phyloP scores from a whole-genome alignment of 2,329 filamentous ascomycete genomes.

The Phyllosticta paracitricarpa region DNA sequence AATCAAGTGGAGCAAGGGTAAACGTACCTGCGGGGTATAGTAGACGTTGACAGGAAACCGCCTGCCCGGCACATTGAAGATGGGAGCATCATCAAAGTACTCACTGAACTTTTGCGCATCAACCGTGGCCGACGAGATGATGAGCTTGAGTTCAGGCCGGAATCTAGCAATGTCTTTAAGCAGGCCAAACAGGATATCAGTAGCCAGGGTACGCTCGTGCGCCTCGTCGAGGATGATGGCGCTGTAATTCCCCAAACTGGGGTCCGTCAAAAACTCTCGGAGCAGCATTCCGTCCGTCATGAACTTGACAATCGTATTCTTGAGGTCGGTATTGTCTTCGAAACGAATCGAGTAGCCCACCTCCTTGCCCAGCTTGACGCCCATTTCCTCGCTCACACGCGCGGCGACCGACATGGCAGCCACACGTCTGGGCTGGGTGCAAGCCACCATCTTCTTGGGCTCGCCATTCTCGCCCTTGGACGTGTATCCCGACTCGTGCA shows the following conservation, averaged over 20 bases:
- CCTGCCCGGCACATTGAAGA: constrained; percentile 88
- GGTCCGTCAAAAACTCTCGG: constrained; percentile 81
- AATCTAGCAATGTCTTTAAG: constrained; percentile 81
- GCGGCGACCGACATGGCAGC: constrained; percentile 97
- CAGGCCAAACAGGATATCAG: constrained; percentile 79
- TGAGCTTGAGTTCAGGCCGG: constrained; percentile 73
- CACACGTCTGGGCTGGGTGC: constrained; percentile 88
- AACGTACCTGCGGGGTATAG: constrained; percentile 52
- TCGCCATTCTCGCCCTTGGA: constrained; percentile 35
- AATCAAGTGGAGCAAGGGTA: neutral
- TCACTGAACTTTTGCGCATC: constrained; percentile 85
- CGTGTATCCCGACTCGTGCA: constrained; percentile 84
- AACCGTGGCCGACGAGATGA: constrained; percentile 92
- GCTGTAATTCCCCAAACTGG: constrained; percentile 71
- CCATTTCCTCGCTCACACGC: constrained; percentile 90
- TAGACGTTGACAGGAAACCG: constrained; percentile 85
- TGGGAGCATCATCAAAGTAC: constrained; percentile 87
- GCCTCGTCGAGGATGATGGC: constrained; percentile 96
- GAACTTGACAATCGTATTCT: constrained; percentile 88
- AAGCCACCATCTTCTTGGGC: constrained; percentile 73
- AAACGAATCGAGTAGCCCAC: constrained; percentile 95
- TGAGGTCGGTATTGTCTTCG: constrained; percentile 82
- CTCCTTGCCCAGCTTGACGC: constrained; percentile 78
- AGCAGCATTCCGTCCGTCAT: constrained; percentile 97
- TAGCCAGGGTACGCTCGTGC: constrained; percentile 85